Base-by-base conservation (phyloP, 2,329 filamentous ascomycete genomes). In the Erysiphe pulchra region DNA sequence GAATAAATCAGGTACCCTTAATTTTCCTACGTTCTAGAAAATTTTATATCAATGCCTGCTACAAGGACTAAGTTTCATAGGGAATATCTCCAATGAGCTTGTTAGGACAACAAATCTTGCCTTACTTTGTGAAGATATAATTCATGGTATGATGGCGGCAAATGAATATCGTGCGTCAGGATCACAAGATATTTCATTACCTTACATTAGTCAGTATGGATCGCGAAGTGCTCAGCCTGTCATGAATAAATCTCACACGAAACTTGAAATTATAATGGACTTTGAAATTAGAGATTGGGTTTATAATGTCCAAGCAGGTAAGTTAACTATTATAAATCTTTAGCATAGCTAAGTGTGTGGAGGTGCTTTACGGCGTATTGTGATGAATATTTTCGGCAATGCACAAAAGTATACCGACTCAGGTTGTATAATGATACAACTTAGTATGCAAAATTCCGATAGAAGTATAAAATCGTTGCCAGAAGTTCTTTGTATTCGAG, bases 321-420 rank as follows among this genome's bases (percentile, higher is more conserved):
- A 32, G 45, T 45, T 9, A n/a, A 4, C 13, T 2, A 16, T 39
- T 30, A 14, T 9, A n/a, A 18, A 45, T 30, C 20, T 24, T 3
- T 12, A 30, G 10, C 11, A 16, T 13, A 30, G 20, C 12, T 24
- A 30, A 13, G 33, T 30, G 37, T 8, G 12, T 32, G 4, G 17
- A 47, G 55, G 52, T 14, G 54, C 54, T 4, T 41, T 55, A 13
- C 51, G 51, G 18, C 44, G 54, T 39, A 50, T 76, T 34, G 65
- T 76, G 33, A 73, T 74, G 69, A 75, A 75, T 44, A 53, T 74
- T 0, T 67, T 74, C 38, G 70, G 70, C 4, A 77, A 77, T 51
- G 65, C 72, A 0, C 61, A 75, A 51, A 75, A 75, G 53, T 76
- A 74, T 46, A 75, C 70, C 0, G 59, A 64, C 1, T 54, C 59